Evolutionary conservation across 148 eudicot genomes (phyloP).

Genomic region (Rhododendron mucronatum): DNA sequence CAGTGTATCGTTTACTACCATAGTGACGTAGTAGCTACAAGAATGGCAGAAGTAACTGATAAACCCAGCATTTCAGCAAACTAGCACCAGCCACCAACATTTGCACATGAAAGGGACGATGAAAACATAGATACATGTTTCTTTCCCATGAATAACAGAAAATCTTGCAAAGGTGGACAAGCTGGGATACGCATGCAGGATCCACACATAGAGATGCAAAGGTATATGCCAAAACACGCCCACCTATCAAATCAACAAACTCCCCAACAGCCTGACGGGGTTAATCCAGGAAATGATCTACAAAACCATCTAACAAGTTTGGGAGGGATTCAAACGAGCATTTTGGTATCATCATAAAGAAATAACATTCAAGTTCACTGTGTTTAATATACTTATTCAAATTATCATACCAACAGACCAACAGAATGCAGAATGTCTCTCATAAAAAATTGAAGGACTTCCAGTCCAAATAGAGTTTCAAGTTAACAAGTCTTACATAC

Average conservation of each 20-base stretch:
- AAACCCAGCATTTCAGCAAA: background rate
- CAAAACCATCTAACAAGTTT: background rate
- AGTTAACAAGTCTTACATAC: background rate
- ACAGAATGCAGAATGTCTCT: background rate
- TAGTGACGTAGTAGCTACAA: background rate
- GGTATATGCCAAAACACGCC: too few relatives aligned
- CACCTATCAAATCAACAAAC: background rate
- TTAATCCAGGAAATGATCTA: background rate
- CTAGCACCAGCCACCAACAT: too few relatives aligned
- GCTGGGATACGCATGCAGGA: background rate
- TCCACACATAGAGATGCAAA: background rate
- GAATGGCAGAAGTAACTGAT: background rate
- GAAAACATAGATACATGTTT: background rate
- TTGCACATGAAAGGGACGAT: background rate
- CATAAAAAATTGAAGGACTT: background rate
- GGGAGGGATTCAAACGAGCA: background rate
- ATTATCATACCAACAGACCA: background rate
- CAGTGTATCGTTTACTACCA: background rate
- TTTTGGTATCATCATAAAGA: background rate
- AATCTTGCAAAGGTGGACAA: background rate
- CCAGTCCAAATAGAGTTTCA: background rate
- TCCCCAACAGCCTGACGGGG: background rate
- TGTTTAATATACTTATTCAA: background rate
- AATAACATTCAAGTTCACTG: background rate
- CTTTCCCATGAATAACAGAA: background rate